Evolutionary conservation across 2,329 filamentous ascomycete genomes (phyloP).

Genomic region (Aspergillus sp.): DNA sequence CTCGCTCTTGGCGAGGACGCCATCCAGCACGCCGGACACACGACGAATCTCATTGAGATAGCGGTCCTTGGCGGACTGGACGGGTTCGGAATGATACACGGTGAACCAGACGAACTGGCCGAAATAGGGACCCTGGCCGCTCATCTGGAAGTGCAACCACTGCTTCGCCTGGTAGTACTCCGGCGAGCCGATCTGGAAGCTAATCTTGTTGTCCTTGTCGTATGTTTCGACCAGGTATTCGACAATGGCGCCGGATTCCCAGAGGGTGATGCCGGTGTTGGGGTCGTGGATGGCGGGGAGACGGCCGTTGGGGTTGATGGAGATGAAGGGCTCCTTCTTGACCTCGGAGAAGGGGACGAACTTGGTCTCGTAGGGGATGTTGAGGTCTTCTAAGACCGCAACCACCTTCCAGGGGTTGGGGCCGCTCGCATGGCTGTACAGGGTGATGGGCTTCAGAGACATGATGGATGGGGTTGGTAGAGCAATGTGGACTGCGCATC

Average conservation of each 20-base stretch:
- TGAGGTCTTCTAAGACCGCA: conserved; percentile 30
- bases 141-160: conserved; percentile 46
- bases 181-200: conserved; percentile 29
- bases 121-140: conserved; percentile 50
- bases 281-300: conserved; percentile 35
- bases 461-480: conserved; percentile 4
- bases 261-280: conserved; percentile 38
- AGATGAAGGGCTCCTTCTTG: conserved; percentile 27
- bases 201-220: conserved; percentile 40
- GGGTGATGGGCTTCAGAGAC: conserved; percentile 18
- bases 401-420: conserved; percentile 32
- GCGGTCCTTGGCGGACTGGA: conserved; percentile 43
- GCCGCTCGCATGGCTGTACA: conserved; percentile 18
- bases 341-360: conserved; percentile 19
- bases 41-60: conserved; percentile 46
- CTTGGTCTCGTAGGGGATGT: conserved; percentile 28
- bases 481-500: not conserved
- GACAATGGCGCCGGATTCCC: conserved; percentile 47
- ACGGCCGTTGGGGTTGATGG: conserved; percentile 34
- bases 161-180: conserved; percentile 42
- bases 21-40: conserved; percentile 45
- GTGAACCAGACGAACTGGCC: conserved; percentile 48
- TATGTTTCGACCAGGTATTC: conserved; percentile 46
- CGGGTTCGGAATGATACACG: conserved; percentile 41
- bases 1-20: conserved; percentile 31